Base-by-base conservation (phyloP, 345 rosid genomes). In the Camelina hispida region DNA sequence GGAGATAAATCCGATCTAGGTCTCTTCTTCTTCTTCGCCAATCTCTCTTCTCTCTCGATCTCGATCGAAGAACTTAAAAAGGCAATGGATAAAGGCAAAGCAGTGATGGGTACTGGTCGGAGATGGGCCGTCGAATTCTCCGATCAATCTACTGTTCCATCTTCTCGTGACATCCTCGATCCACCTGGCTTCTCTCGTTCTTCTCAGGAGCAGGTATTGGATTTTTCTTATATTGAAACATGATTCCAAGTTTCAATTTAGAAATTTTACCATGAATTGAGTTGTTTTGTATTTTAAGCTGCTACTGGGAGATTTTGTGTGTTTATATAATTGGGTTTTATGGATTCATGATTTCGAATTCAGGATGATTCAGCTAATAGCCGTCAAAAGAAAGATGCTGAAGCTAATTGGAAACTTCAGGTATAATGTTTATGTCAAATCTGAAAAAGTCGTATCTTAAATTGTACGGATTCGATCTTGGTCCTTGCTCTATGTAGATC, bases 61-160 rank as follows among this genome's bases (percentile, higher is more conserved):
- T 59, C 34, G 52, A 66, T 78, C 44, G 64, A 43, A 58, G 51
- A 50, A 6, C 0, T 37, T 37, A 25, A 25, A 25, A 5, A 65
- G 32, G 30, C 14, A 44, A 96, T 96, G 99, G 99, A 96, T 44
- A 96, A 93, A 74, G 99, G 99, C 1, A 96, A 96, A 86, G 97
- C 84, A 76, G 97, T 93, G 69, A 84, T 96, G 93, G 97, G 98
- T 5, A 66, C 89, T 20, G 99, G 99, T 37, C 83, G 99, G 35
- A 85, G 99, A 82, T 96, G 99, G 99, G 97, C 96, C 55, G 87
- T 96, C 7, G 98, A 96, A 62, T 96, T 96, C 89, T 83, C 93
- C 28, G 99, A 93, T 73, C 85, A 88, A 75, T 96, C 97, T 1
- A 69, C 84, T n/a, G 77, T 87, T 71, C 91, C 87, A 50, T 82